A percentile compares a stretch with the other conserved stretches of the same genome.
Evolutionary conservation across 371 early-diverging fungal genomes (phyloP).

Genomic region (Lichtheimia ramosa): DNA sequence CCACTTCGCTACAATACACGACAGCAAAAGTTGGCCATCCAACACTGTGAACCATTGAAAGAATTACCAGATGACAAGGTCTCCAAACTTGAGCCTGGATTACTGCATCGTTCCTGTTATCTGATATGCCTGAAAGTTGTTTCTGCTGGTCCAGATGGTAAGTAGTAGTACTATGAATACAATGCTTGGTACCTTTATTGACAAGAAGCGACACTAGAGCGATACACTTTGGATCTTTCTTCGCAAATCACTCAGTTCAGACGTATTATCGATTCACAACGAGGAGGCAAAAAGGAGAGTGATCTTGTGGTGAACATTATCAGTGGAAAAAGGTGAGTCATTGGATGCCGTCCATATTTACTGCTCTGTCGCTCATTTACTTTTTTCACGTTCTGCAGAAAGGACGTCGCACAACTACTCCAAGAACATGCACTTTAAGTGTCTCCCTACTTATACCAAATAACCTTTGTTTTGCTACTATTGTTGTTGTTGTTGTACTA

Average conservation of each 20-base stretch:
- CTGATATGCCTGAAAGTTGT: slow-evolving; percentile 29
- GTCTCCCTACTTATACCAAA: not conserved
- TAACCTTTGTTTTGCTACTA: too few species aligned
- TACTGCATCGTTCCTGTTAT: slow-evolving; percentile 22
- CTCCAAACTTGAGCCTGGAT: slow-evolving; percentile 25
- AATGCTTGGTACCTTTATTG: not conserved
- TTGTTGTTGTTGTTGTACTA: too few species aligned
- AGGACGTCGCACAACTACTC: slow-evolving; percentile 3
- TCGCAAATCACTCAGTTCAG: slow-evolving; percentile 10
- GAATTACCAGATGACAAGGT: not conserved
- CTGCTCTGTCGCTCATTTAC: not conserved
- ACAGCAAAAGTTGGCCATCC: slow-evolving; percentile 20
- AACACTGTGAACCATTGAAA: slow-evolving; percentile 10
- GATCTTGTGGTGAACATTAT: slow-evolving; percentile 23
- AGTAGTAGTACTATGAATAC: not conserved
- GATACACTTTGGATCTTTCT: not conserved
- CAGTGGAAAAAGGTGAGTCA: slow-evolving; percentile 12
- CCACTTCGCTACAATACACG: slow-evolving; percentile 17
- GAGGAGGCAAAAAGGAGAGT: slow-evolving; percentile 18
- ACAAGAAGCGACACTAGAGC: not conserved
- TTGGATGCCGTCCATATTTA: not conserved
- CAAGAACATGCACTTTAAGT: slow-evolving; percentile 9
- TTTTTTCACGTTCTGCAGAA: not conserved
- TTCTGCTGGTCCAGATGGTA: not conserved
- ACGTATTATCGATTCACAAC: slow-evolving; percentile 16